Evolutionary conservation across 1,139 yeast genomes (phyloP).

Genomic region (Yamadazyma buinensis): DNA sequence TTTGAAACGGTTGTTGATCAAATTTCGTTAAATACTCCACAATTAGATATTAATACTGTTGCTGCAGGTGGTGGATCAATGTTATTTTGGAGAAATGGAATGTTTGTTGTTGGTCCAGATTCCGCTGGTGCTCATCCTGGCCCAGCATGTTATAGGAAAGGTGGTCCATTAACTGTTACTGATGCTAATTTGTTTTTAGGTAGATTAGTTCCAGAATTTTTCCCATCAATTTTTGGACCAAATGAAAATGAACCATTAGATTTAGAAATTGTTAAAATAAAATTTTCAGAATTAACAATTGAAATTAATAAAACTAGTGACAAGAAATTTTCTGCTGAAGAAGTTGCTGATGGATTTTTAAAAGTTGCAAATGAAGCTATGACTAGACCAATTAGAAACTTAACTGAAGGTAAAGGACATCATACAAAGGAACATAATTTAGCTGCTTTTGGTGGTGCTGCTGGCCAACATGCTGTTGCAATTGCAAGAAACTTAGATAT

Average conservation of each 20-base stretch:
- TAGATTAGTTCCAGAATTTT: constrained; percentile 44
- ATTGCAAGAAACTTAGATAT: constrained; percentile 19
- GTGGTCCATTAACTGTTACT: constrained; percentile 55
- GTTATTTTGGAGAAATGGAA: constrained; percentile 45
- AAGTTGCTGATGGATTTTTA: constrained; percentile 20
- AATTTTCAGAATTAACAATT: constrained; percentile 38
- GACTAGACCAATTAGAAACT: constrained; percentile 20
- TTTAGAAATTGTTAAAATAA: constrained; percentile 29
- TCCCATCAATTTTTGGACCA: constrained; percentile 54
- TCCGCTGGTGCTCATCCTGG: constrained; percentile 58
- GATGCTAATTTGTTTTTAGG: constrained; percentile 54
- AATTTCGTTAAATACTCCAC: constrained; percentile 51
- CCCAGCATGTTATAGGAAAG: constrained; percentile 56
- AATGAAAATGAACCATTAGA: constrained; percentile 47
- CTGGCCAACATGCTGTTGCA: constrained; percentile 20
- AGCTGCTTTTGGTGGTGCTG: constrained; percentile 24
- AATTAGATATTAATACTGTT: constrained; percentile 53
- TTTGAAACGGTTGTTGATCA: constrained; percentile 56
- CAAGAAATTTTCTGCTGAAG: constrained; percentile 26
- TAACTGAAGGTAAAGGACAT: constrained; percentile 20
- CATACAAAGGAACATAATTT: constrained; percentile 18
- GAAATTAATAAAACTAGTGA: constrained; percentile 29
- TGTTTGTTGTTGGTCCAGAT: constrained; percentile 54
- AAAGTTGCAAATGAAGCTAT: constrained; percentile 19
- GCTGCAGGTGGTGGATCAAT: constrained; percentile 63